Evolutionary conservation across 768 basidiomycete species (phyloP), one percentile per base, ranked within the genome.

Genomic region (Termitomyces sp.): DNA sequence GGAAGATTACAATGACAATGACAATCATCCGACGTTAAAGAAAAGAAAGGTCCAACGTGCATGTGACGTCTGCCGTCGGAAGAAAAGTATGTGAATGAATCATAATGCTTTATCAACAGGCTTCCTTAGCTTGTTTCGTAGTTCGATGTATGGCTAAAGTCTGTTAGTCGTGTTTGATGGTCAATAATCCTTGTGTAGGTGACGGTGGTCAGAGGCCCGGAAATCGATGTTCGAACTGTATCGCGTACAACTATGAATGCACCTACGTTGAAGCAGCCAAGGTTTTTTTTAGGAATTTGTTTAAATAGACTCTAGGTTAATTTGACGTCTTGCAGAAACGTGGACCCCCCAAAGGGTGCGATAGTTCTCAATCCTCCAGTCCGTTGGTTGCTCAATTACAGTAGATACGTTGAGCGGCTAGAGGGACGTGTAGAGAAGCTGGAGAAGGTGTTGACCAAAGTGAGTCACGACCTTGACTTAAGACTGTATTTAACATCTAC

Each of bases 31-130:
- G 3, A 73, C 72, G 19, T 68, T 70, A 19, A 91, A 91, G 76
- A 89, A 88, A 67, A 72, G 89, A 39, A 77, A 83, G 59, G 79
- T 91, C 30, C 87, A 89, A 69, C 72, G 90, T 28, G 90, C 90
- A 7, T 94, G 91, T 66, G 91, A 93, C 64, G 79, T 85, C 0
- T 94, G 91, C 66, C 76, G 91, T 37, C 76, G 89, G 56, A 93
- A 92, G 77, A 94, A 94, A 73, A 85, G 89, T 86, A 56, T 59
- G 81, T 70, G 3, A 12, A 14, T 30, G 35, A 7, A 16, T 11
- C 14, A 34, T 27, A 21, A 53, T 30, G 10, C n/a, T 35, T 25
- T 40, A 17, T 27, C 30, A 37, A n/a, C 40, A 7, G 40, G 32
- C 7, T 47, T 14, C 48, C 56, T n/a, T 39, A 45, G 32, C 58